A percentile compares a stretch with the other conserved stretches of the same genome.
phyloP scores from a whole-genome alignment of 2,329 filamentous ascomycete species.

The Epicoccum nigrum region DNA sequence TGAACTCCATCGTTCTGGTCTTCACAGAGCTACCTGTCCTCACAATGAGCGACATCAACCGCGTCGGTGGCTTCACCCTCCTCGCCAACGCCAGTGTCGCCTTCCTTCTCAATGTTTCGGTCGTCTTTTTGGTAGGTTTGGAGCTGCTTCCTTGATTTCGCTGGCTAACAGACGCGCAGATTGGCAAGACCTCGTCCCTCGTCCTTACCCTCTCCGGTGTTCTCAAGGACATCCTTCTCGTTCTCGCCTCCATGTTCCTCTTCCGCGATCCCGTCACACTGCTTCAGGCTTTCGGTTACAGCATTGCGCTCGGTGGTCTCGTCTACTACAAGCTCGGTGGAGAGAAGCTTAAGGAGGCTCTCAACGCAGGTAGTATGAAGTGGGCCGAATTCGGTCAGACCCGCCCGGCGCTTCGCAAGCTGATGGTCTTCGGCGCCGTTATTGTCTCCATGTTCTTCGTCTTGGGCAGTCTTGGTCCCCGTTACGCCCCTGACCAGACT shows the following conservation, averaged over 20 bases:
- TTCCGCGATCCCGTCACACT: slow-evolving; percentile 76
- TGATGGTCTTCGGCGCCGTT: slow-evolving; percentile 70
- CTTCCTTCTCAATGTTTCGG: slow-evolving; percentile 82
- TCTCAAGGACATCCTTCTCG: slow-evolving; percentile 85
- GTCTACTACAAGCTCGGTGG: slow-evolving; percentile 85
- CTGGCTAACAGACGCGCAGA: slow-evolving; percentile 58
- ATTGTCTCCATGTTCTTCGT: slow-evolving; percentile 72
- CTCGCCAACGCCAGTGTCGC: slow-evolving; percentile 78
- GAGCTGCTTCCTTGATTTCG: background rate
- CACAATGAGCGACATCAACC: slow-evolving; percentile 71
- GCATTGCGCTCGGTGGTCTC: slow-evolving; percentile 78
- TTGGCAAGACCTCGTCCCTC: slow-evolving; percentile 85
- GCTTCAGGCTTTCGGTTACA: slow-evolving; percentile 84
- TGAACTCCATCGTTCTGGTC: slow-evolving; percentile 77
- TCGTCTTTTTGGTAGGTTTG: slow-evolving; percentile 78
- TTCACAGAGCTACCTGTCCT: slow-evolving; percentile 75
- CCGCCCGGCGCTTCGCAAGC: slow-evolving; percentile 78
- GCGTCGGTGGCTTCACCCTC: slow-evolving; percentile 74
- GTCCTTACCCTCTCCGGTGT: slow-evolving; percentile 87
- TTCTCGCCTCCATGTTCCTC: slow-evolving; percentile 78
- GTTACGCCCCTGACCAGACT: slow-evolving; percentile 46
- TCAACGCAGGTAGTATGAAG: slow-evolving; percentile 72
- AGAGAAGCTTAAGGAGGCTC: slow-evolving; percentile 82
- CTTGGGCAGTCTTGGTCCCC: slow-evolving; percentile 59
- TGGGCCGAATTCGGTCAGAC: slow-evolving; percentile 86